phyloP scores from a whole-genome alignment of 2,329 filamentous ascomycete species.

The Trichoderma aggressivum region DNA sequence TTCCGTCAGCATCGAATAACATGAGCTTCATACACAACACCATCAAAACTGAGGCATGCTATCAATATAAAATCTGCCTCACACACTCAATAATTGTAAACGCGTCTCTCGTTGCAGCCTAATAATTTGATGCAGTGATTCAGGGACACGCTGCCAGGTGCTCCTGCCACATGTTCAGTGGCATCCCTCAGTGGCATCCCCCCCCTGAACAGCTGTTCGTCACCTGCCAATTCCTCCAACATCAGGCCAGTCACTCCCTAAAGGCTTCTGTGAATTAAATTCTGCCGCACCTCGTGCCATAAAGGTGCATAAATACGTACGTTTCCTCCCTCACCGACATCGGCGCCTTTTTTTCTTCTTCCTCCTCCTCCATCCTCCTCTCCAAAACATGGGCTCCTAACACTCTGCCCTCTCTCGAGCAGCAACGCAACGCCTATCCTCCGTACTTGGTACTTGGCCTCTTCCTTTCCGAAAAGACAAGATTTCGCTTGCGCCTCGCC shows the following conservation, averaged over 20 bases:
- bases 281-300: neutral
- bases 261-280: neutral
- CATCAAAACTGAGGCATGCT: neutral
- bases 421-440: neutral
- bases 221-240: neutral
- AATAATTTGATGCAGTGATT: neutral
- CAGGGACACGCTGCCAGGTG: neutral
- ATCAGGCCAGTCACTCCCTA: neutral
- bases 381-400: neutral
- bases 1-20: neutral
- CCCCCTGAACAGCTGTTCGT: constrained; percentile 3
- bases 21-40: neutral
- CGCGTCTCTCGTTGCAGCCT: neutral
- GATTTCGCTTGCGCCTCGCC: neutral
- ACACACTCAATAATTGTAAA: neutral
- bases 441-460: neutral
- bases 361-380: neutral
- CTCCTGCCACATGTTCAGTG: neutral
- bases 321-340: neutral
- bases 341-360: neutral
- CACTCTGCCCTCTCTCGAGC: neutral
- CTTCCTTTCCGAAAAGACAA: neutral
- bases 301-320: neutral
- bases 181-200: neutral
- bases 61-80: neutral